These are phyloP conservation scores for Dipteronia sinensis DNA, from an alignment of 345 rosid genomes.

Conservation along the genomic window DNA sequence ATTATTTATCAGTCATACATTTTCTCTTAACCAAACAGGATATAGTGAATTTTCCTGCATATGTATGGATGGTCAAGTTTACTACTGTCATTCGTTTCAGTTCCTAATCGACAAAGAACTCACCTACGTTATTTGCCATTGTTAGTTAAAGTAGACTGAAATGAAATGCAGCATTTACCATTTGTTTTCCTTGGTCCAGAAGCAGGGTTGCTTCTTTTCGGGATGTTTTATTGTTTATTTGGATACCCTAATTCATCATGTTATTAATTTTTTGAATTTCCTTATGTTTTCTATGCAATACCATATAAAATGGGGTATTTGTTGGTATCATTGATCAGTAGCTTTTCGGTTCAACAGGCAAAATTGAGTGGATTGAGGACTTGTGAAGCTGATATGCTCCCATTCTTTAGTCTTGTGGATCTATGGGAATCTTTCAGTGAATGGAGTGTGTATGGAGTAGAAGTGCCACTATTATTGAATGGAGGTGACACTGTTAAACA, in stretches of 20 bases:
- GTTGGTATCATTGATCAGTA: slow-evolving; percentile 4
- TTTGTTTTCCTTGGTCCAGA: background rate
- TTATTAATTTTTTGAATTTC: background rate
- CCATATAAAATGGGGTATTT: background rate
- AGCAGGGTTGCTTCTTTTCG: background rate
- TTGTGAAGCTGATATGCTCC: slow-evolving; percentile 28
- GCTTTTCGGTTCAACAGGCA: slow-evolving; percentile 27
- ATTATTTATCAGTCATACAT: background rate
- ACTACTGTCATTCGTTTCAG: background rate
- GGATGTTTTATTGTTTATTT: background rate
- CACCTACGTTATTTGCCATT: background rate
- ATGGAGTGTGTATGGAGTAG: slow-evolving; percentile 70
- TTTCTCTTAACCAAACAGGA: slow-evolving; percentile 1
- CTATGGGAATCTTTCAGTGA: slow-evolving; percentile 63
- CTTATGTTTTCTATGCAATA: background rate
- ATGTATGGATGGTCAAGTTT: background rate
- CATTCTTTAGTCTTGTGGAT: slow-evolving; percentile 48
- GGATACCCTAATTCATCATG: background rate
- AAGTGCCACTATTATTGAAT: slow-evolving; percentile 54
- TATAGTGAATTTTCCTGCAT: background rate
- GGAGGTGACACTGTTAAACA: slow-evolving; percentile 50
- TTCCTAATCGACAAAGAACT: slow-evolving; percentile 1
- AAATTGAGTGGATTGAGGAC: slow-evolving; percentile 32
- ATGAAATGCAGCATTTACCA: background rate
- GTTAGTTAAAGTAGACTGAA: background rate